Evolutionary conservation across 352 stramenopile species (phyloP), one percentile per base, ranked within the genome.

Genomic region (Saprolegnia parasitica): DNA sequence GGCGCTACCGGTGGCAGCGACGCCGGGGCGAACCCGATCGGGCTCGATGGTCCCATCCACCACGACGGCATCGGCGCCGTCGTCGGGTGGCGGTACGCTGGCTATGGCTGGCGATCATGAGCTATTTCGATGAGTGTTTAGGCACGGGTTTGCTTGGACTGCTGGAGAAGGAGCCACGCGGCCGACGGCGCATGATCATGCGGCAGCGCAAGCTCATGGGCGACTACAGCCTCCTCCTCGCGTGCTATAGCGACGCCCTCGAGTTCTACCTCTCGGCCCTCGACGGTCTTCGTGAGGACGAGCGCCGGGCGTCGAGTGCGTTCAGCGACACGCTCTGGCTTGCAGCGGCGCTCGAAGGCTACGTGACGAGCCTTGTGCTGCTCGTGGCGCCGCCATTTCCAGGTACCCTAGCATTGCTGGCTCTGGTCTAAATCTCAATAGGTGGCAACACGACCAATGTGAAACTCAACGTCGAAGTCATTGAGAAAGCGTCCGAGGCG

Each of bases 401-500:
- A 35, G 29, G 29, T 35, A 5, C 29, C 29, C 29, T 2, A 35
- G 2, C 2, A 60, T 60, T 29, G 52, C 9, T 11, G 5, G 4
- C 24, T 60, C 6, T 80, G 4, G 90, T 77, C 72, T 90, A 80
- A 52, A 68, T 91, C 18, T 87, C 78, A 35, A 5, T 35, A 35
- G 29, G 29, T 35, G 29, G 29, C 29, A 72, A 76, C 21, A 75
- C 88, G 40, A 70, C 65, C 4, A 71, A 76, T 39, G 73, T 82
- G 71, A 87, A 87, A 49, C 87, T 93, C 23, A 73, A 78, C 16
- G 74, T 89, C 24, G 86, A 93, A 70, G 73, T 95, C 21, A 76
- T 93, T 42, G 87, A 95, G 37, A 90, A 91, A 67, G 76, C 81
- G 0, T 92, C 85, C 0, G 87, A 95, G 42, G 85, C 87, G 0